Conservation (phyloP, 805 yeast genomes). For the Pichia nakasei region DNA sequence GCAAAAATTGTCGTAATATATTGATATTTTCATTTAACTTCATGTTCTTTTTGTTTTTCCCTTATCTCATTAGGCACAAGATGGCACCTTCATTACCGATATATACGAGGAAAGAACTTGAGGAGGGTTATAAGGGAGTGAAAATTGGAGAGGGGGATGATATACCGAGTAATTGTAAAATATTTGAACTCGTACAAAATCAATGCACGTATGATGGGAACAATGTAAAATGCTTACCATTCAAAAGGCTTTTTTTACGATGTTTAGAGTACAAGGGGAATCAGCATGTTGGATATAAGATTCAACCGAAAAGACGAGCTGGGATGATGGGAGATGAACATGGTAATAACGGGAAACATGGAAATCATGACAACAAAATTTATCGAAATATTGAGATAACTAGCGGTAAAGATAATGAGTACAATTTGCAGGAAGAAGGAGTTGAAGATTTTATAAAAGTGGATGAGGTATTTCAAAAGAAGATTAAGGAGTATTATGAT, state of each 20-base stretch:
- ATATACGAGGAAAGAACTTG: slow-evolving; percentile 30
- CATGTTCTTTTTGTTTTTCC: no score
- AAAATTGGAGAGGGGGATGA: slow-evolving; percentile 4
- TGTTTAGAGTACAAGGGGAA: slow-evolving; percentile 26
- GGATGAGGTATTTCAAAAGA: slow-evolving; percentile 22
- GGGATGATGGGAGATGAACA: slow-evolving; percentile 5
- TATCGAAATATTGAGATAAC: slow-evolving; percentile 33
- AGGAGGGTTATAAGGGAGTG: slow-evolving; percentile 17
- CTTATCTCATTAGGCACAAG: neutral
- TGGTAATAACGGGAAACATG: slow-evolving; percentile 3
- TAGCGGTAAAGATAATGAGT: slow-evolving; percentile 26
- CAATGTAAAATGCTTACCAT: slow-evolving; percentile 38
- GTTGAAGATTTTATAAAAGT: slow-evolving; percentile 25
- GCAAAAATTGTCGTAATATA: no score
- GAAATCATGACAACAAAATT: slow-evolving; percentile 2
- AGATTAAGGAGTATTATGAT: slow-evolving; percentile 24
- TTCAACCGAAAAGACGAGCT: slow-evolving; percentile 15
- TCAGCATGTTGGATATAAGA: slow-evolving; percentile 24
- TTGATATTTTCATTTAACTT: no score
- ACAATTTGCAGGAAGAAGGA: slow-evolving; percentile 10
- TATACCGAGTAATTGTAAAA: slow-evolving; percentile 16
- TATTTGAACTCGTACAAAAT: slow-evolving; percentile 35
- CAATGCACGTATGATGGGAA: slow-evolving; percentile 39
- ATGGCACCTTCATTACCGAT: slow-evolving; percentile 49
- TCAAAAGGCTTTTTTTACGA: slow-evolving; percentile 37